Evolutionary conservation across 768 basidiomycete genomes (phyloP), one percentile per base, ranked within the genome.

Genomic region (Lepiota brunneoincarnata): DNA sequence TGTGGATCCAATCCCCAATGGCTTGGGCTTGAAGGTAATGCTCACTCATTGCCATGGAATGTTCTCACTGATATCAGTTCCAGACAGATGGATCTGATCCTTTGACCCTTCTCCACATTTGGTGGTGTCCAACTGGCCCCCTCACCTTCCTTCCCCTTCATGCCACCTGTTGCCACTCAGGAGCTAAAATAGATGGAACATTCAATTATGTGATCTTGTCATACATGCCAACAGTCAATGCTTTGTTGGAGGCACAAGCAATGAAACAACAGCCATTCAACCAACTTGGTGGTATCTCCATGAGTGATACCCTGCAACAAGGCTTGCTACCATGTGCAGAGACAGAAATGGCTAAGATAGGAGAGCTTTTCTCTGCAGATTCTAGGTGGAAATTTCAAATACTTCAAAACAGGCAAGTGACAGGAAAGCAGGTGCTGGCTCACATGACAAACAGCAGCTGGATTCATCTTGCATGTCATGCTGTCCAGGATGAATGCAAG

Each of bases 391-490:
- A 35, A 12, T 43, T 24, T 20, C 38, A 18, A n/a, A n/a, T n/a
- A 2, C 48, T 56, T 17, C 51, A 56, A 23, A 41, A 39, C 18
- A 28, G 24, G 2, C 47, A 46, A 31, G 55, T 49, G 6, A 58
- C 58, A 24, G 36, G 54, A 2, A 49, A 34, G 1, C 21, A 24
- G 7, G 52, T 38, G 10, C 15, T 56, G 24, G 26, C 50, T 4
- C 39, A 52, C 15, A 58, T 60, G 54, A 41, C 49, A 24, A 18
- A 51, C 2, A 49, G 43, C 42, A 56, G 56, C 31, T 58, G 47
- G 18, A 43, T 62, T 20, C 61, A 62, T 39, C 41, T 62, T 1
- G 61, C 59, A 1, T 59, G 56, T 28, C 61, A 62, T 36, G 61
- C 50, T 12, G 26, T 46, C 20, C 61, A 62, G 40, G 45, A 53